Conservation (phyloP, 1,284 basidiomycete genomes). For the Sphaerobolus stellatus region DNA sequence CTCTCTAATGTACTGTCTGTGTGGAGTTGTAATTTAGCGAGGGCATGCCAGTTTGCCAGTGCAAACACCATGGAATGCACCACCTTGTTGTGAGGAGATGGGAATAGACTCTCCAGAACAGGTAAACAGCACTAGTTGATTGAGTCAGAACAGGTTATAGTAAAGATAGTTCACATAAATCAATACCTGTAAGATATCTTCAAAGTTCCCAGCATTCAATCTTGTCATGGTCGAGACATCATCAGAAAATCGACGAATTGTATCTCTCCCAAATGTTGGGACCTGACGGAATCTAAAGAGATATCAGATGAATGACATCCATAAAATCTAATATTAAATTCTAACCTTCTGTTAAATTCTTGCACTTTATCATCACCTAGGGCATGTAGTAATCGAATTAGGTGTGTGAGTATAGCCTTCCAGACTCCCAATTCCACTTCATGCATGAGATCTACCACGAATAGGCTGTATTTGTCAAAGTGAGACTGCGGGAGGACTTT, state of each 20-base stretch:
- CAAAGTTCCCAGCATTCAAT: constrained; percentile 13
- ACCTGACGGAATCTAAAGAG: constrained; percentile 11
- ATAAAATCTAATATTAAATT: no score
- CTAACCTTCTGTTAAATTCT: not conserved
- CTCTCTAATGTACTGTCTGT: no score
- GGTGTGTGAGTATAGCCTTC: constrained; percentile 34
- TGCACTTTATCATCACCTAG: not conserved
- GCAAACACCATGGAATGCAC: no score
- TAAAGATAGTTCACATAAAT: no score
- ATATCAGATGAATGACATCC: not conserved
- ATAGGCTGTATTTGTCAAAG: constrained; percentile 28
- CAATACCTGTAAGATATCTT: constrained; percentile 17
- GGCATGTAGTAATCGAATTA: constrained; percentile 24
- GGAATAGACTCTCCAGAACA: no score
- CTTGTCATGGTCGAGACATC: constrained; percentile 13
- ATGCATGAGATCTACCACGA: constrained; percentile 38
- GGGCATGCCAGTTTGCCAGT: no score
- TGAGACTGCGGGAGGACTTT: constrained; percentile 20
- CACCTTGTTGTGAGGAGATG: no score
- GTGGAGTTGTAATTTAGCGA: no score
- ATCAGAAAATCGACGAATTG: constrained; percentile 13
- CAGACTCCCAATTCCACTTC: constrained; percentile 40
- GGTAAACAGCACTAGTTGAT: no score
- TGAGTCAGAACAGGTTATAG: no score
- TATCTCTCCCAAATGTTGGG: constrained; percentile 9